Base-by-base conservation (phyloP, 179 eudicot species). In the Beta lomatogona region DNA sequence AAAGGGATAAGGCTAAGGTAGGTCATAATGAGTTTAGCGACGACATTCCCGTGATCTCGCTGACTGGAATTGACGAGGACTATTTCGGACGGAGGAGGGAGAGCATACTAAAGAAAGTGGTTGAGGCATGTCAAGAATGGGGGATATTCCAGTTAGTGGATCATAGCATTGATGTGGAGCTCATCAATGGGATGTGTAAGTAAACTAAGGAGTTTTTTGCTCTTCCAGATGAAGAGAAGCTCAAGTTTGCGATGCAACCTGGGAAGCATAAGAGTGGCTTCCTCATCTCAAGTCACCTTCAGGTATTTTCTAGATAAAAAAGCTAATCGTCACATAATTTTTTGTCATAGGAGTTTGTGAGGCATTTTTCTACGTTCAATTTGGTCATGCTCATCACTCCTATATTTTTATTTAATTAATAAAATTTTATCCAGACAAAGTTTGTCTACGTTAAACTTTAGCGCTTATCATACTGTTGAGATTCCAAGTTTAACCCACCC, bases 111-210 rank as follows among this genome's bases (percentile, higher is more conserved):
- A 44, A 77, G 81, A 79, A 83, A 60, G 83, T 92, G 0, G 93
- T 86, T 19, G 85, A 82, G 55, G 97, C 97, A 7, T 89, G 92
- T 14, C 92, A 92, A 58, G 93, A 88, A 14, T 91, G 93, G 97
- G 94, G 93, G 28, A 73, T 91, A 0, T 90, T 90, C 44, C 94
- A 89, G 73, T 82, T 91, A 54, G 88, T 92, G 5, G 92, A 92
- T 75, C 94, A 91, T 68, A 92, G 89, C 3, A 77, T 90, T 15
- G 89, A 91, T n/a, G 15, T 67, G 1, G 79, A 60, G 0, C 84
- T 92, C 6, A 31, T 92, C 9, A 18, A 85, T 1, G 79, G 83
- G 0, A 90, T 92, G 93, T 85, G 81, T 1, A 63, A 83, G 4
- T 77, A 87, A 21, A 84, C 93, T 18, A 82, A 86, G 8, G 85